Evolutionary conservation across 768 basidiomycete genomes (phyloP), one percentile per base, ranked within the genome.

Genomic region (Suillus brevipes): DNA sequence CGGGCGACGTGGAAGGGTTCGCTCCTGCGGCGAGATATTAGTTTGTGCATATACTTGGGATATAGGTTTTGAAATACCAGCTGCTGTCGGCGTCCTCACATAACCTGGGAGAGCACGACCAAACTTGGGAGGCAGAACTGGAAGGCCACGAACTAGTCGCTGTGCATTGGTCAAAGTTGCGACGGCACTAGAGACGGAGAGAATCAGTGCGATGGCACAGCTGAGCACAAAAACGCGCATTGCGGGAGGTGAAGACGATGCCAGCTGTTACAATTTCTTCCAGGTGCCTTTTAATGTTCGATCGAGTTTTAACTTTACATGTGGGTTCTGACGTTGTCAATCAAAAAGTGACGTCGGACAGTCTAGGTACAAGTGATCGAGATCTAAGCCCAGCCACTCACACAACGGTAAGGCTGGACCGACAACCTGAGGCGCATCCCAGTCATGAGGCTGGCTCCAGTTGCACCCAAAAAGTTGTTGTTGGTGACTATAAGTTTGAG

Each of bases 81-180:
- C 68, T 18, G 74, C 69, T 18, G 75, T 78, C 40, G 78, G 73
- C 10, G 57, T 64, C 53, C 63, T 52, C 45, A 31, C 59, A 59
- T 64, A 67, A 18, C 78, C 78, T 0, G 78, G 79, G 6, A 75
- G 63, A 45, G 40, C 69, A 20, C 76, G 74, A 47, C 70, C 72
- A 62, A 80, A 80, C 50, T 71, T 74, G 45, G 68, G 66, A 40
- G 77, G 78, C 34, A 75, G 72, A 2, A 80, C 79, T 38, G 80
- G 78, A n/a, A 83, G 74, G 12, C 82, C 82, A 57, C 80, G 78
- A 40, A 82, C 81, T 64, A 84, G 69, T 50, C 83, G 77, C 65
- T 82, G 76, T 23, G 73, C 80, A 66, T 83, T 83, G 13, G 81
- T 81, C 66, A 67, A 49, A 34, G 76, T 67, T n/a, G 66, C 67